phyloP scores from a whole-genome alignment of 768 basidiomycete genomes.

The Pleurotus pulmonarius region DNA sequence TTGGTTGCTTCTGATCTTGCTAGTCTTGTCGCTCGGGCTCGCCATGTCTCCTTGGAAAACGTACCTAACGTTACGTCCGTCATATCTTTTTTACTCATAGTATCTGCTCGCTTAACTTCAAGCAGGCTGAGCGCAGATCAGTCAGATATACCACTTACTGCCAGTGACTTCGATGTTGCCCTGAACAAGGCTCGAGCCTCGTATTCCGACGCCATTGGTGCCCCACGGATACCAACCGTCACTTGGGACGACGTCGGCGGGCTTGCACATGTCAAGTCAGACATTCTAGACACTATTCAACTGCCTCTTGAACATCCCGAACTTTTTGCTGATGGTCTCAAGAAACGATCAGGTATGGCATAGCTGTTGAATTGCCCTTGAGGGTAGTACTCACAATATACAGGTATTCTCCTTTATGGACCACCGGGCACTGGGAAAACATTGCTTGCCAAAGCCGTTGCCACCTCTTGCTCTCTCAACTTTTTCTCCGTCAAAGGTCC shows the following conservation, averaged over 20 bases:
- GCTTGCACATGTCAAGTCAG: slow-evolving; percentile 78
- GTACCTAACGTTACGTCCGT: not conserved
- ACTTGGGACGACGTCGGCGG: slow-evolving; percentile 99
- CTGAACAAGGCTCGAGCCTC: slow-evolving; percentile 68
- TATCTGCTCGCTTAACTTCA: not conserved
- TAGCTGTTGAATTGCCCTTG: no score
- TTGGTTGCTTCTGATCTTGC: slow-evolving; percentile 79
- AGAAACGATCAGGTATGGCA: slow-evolving; percentile 85
- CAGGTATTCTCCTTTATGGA: slow-evolving; percentile 89
- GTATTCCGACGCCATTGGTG: slow-evolving; percentile 93
- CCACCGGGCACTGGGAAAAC: slow-evolving; percentile 98
- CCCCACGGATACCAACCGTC: slow-evolving; percentile 93
- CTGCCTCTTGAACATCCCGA: slow-evolving; percentile 89
- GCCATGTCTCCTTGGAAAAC: not conserved
- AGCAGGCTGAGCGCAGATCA: slow-evolving; percentile 5
- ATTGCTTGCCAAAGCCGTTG: slow-evolving; percentile 91
- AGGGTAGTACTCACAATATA: not conserved
- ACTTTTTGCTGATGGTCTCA: slow-evolving; percentile 84
- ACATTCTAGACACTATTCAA: slow-evolving; percentile 95
- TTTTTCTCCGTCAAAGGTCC: slow-evolving; percentile 98
- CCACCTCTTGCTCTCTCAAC: slow-evolving; percentile 91
- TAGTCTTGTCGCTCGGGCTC: slow-evolving; percentile 60
- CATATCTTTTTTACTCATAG: not conserved
- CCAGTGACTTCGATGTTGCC: slow-evolving; percentile 69
- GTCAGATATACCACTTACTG: slow-evolving; percentile 42